Conservation (phyloP, 352 stramenopile genomes). For the Globisporangium polare region DNA sequence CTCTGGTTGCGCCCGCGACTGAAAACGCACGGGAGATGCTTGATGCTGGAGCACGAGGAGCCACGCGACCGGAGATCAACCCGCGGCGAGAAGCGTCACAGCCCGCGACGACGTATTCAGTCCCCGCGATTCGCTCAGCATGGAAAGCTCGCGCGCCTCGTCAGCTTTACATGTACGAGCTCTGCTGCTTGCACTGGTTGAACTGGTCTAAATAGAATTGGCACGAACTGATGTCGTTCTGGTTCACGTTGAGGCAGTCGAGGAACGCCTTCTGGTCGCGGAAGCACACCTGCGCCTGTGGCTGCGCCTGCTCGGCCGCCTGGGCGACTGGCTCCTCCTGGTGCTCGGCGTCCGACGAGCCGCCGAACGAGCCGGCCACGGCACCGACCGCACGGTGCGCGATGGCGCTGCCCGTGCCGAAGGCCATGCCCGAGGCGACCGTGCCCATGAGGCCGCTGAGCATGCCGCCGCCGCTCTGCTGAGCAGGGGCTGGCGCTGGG, state of each 20-base stretch:
- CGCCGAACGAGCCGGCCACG: constrained; percentile 66
- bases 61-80: background rate
- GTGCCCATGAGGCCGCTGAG: constrained; percentile 94
- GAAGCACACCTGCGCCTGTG: constrained; percentile 55
- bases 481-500: constrained; percentile 45
- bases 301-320: constrained; percentile 29
- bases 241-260: constrained; percentile 82
- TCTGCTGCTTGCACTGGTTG: constrained; percentile 84
- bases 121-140: constrained; percentile 3
- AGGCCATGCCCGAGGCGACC: constrained; percentile 97
- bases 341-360: constrained; percentile 25
- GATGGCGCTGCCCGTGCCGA: constrained; percentile 95
- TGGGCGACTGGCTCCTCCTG: constrained; percentile 24
- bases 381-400: constrained; percentile 90
- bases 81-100: background rate
- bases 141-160: background rate
- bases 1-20: background rate
- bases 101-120: background rate
- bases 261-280: constrained; percentile 80
- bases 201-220: constrained; percentile 89
- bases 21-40: background rate
- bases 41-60: background rate
- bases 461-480: constrained; percentile 76
- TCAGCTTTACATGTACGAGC: constrained; percentile 49
- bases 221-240: constrained; percentile 84